These are phyloP conservation scores for Jackrogersella minutella DNA, from an alignment of 495 filamentous ascomycete species.

Conservation along the genomic window DNA sequence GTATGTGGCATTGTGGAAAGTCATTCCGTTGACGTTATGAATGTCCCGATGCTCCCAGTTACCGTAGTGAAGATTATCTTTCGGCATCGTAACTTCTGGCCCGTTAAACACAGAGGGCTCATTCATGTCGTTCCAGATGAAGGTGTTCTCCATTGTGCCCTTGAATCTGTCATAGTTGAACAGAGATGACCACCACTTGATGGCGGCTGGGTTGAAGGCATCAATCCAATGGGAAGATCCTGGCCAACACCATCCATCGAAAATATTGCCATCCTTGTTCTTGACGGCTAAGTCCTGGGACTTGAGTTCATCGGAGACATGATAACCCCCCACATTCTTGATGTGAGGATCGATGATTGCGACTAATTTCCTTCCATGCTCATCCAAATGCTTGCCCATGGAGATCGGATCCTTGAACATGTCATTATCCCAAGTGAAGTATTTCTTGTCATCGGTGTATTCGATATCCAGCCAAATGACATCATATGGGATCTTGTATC, in stretches of 20 bases:
- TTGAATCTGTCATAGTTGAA: slow-evolving; percentile 89
- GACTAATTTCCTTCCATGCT: slow-evolving; percentile 87
- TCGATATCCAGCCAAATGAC: slow-evolving; percentile 99
- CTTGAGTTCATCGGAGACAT: slow-evolving; percentile 79
- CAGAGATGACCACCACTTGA: slow-evolving; percentile 86
- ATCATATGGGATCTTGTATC: slow-evolving; percentile 93
- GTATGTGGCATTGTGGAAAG: slow-evolving; percentile 91
- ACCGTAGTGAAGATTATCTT: slow-evolving; percentile 90
- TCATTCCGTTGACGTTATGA: slow-evolving; percentile 94
- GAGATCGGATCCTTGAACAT: slow-evolving; percentile 84
- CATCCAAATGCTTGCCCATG: slow-evolving; percentile 87
- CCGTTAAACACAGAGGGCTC: slow-evolving; percentile 99
- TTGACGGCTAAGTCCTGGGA: slow-evolving; percentile 81
- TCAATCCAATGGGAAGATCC: slow-evolving; percentile 96
- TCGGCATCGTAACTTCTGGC: slow-evolving; percentile 96
- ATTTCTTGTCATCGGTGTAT: slow-evolving; percentile 94
- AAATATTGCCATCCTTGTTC: slow-evolving; percentile 89
- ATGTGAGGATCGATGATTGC: slow-evolving; percentile 97
- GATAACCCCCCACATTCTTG: slow-evolving; percentile 85
- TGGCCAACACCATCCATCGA: slow-evolving; percentile 98
- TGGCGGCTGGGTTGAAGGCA: slow-evolving; percentile 86
- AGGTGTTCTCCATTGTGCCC: slow-evolving; percentile 81
- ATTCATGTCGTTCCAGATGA: slow-evolving; percentile 99
- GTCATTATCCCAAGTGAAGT: slow-evolving; percentile 94
- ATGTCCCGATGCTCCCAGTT: slow-evolving; percentile 97